Evolutionary conservation across 306 rosid genomes (phyloP), one percentile per base, ranked within the genome.

Genomic region (Echinosophora koreensis): DNA sequence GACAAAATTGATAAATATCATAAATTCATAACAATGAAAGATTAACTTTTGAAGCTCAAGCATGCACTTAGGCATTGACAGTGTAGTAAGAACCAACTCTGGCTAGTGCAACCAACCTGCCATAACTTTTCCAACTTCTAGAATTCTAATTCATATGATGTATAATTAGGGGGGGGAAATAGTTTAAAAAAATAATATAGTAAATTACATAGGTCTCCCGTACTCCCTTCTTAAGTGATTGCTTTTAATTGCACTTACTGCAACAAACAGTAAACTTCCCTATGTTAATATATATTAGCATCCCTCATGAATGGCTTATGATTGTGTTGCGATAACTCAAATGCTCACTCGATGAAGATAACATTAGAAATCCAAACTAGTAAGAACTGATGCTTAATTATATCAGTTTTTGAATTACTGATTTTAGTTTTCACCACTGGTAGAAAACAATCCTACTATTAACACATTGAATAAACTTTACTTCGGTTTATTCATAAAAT

Each of bases 51-150:
- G 7, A 74, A 67, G 49, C 64, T 37, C 13, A 3, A 0, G 65
- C 17, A 75, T 7, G n/a, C 41, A 13, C 22, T 13, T 77, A 12
- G 34, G 30, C 38, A 66, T 58, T 34, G 34, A 67, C 10, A 49
- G 35, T 8, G 30, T 16, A 44, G 73, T 49, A 58, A 73, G 64
- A 65, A 59, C 50, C 44, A 52, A 61, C 54, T 15, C 57, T 42
- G 67, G 37, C 64, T 37, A 76, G 58, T 49, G 50, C 55, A 67
- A 74, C 37, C 39, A 75, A 50, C 73, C 42, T 8, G 14, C 67
- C 51, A 76, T 17, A 46, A 39, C 60, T 51, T 30, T 52, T 3
- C 69, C 42, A 51, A 69, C 41, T 74, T 60, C 68, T 27, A 54
- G 51, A 73, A 12, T 54, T 73, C 15, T 11, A 60, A 50, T 22